Base-by-base conservation (phyloP, 2,329 filamentous ascomycete species). In the Lachnellula hyalina region DNA sequence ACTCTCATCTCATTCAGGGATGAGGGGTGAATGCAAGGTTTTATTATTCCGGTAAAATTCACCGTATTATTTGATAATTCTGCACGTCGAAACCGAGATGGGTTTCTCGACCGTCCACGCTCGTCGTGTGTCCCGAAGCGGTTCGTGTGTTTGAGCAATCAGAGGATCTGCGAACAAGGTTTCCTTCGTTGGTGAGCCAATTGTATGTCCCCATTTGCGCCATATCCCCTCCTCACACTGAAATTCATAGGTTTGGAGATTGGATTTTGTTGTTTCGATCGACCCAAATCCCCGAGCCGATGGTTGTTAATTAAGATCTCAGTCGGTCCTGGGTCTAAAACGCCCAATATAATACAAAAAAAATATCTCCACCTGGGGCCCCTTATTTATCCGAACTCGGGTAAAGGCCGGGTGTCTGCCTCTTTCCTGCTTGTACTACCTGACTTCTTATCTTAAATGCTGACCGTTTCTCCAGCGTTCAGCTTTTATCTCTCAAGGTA, bases 1-100 rank as follows among this genome's bases (percentile, higher is more conserved):
- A 15, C 44, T 32, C 9, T 4, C 9, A 47, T 25, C 12, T 32
- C 5, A 17, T 32, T 21, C 44, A 12, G 49, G 40, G 47, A 17
- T 40, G 40, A 32, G 54, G 54, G 50, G 45, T 56, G 47, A 52
- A 56, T 41, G 21, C 36, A 42, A 34, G 36, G 21, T 34, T 41
- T 25, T 23, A 42, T 15, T 48, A 25, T 17, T 28, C 15, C 19
- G 40, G 47, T 51, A 41, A 40, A 25, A 51, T 28, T 46, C 12
- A 32, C 28, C 38, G 28, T 32, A 11, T 32, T 32, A 45, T 28
- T 47, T 25, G 4, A 21, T 21, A 21, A 42, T 52, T 9, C 54
- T 52, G 54, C 51, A 51, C 47, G 36, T 56, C 54, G 54, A 56
- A 28, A 53, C 45, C 54, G 54, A 56, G 51, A 56, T 53, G 28